Evolutionary conservation across 192 early-diverging fungal species (phyloP).

Genomic region (Coemansia sp.): DNA sequence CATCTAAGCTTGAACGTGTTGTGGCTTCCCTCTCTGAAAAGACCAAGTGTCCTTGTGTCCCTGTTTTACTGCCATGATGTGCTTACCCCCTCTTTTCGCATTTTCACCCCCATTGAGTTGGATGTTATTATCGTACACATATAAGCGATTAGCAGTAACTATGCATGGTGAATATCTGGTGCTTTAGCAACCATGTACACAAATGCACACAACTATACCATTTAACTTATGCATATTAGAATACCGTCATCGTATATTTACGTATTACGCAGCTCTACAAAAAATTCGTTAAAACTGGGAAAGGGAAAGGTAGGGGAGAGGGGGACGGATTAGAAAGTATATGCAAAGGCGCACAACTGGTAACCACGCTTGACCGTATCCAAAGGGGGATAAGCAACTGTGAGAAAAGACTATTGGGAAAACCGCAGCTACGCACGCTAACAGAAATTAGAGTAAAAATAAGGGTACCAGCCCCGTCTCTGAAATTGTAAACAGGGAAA

Average conservation of each 20-base stretch:
- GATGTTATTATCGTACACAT: background rate
- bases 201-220: background rate
- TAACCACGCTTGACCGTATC: background rate
- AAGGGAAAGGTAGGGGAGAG: background rate
- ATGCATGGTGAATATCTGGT: background rate
- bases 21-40: conserved; percentile 3
- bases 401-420: background rate
- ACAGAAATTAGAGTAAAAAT: background rate
- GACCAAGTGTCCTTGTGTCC: background rate
- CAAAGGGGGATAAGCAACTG: background rate
- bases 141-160: background rate
- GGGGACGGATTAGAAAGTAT: background rate
- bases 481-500: too few species aligned
- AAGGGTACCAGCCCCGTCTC: background rate
- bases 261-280: conserved; percentile 1
- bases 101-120: too few species aligned
- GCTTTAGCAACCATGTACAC: background rate
- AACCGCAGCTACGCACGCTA: conserved; percentile 3
- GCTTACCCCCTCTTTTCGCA: background rate
- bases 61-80: conserved; percentile 5
- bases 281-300: background rate
- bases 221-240: background rate
- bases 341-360: background rate
- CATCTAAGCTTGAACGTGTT: background rate
- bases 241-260: background rate